These are phyloP conservation scores for Nannochloropsis oceanica DNA, from an alignment of 108 stramenopile species.

Conservation along the genomic window DNA sequence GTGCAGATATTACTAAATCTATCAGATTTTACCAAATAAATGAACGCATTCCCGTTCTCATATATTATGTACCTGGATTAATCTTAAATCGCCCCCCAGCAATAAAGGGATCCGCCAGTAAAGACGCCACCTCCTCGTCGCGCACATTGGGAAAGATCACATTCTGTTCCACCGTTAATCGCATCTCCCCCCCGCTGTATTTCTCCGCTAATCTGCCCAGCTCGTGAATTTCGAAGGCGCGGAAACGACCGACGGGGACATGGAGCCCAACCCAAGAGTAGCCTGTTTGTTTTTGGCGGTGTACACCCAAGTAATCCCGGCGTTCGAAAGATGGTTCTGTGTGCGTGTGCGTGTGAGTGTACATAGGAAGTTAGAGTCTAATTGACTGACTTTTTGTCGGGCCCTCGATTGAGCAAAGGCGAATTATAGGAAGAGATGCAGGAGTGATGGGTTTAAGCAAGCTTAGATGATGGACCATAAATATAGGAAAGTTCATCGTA, in stretches of 20 bases:
- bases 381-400: too few relatives aligned
- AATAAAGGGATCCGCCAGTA: constrained; percentile 50
- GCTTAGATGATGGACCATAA: neutral
- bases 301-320: constrained; percentile 67
- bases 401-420: too few relatives aligned
- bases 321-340: constrained; percentile 39
- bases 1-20: too few relatives aligned
- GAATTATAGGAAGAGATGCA: too few relatives aligned
- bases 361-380: too few relatives aligned
- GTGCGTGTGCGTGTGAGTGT: too few relatives aligned
- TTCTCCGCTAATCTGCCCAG: constrained; percentile 67
- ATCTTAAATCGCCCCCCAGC: neutral
- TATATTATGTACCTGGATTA: neutral
- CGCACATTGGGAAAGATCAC: constrained; percentile 74
- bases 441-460: neutral
- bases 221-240: constrained; percentile 49
- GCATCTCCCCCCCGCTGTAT: constrained; percentile 63
- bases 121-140: constrained; percentile 45
- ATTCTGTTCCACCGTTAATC: constrained; percentile 87
- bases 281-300: constrained; percentile 66
- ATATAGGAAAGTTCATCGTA: constrained; percentile 1
- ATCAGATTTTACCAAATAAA: too few relatives aligned
- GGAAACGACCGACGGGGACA: constrained; percentile 67
- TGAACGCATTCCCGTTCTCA: neutral
- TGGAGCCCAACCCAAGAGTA: constrained; percentile 64